phyloP scores from a whole-genome alignment of 768 basidiomycete genomes.

The Agrocybe praecox region DNA sequence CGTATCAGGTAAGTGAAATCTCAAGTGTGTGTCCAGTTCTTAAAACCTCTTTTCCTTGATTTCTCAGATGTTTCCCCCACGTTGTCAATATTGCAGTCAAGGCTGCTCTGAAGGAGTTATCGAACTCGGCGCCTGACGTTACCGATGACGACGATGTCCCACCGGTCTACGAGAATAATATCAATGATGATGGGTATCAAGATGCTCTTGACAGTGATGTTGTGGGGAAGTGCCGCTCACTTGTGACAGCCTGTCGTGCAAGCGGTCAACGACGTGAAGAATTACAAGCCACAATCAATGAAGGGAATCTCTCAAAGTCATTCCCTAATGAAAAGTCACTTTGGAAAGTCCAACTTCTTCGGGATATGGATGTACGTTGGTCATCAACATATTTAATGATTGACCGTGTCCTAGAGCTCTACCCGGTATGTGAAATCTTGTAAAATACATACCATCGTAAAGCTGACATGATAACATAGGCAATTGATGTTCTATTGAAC shows the following conservation, averaged over 20 bases:
- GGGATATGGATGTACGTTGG: conserved; percentile 32
- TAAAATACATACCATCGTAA: no score
- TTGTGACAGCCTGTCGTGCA: conserved; percentile 31
- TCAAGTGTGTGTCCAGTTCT: neutral
- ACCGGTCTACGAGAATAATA: neutral
- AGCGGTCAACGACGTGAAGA: conserved; percentile 32
- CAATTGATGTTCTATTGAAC: conserved; percentile 18
- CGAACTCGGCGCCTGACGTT: conserved; percentile 11
- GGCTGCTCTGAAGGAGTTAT: conserved; percentile 27
- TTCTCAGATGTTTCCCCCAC: conserved; percentile 32
- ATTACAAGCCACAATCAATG: conserved; percentile 22
- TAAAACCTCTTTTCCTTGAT: conserved; percentile 2
- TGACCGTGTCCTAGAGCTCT: conserved; percentile 24
- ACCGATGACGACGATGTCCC: neutral
- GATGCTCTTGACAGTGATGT: conserved; percentile 24
- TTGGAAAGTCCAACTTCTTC: conserved; percentile 19
- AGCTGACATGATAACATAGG: no score
- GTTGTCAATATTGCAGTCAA: conserved; percentile 31
- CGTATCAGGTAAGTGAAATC: conserved; percentile 28
- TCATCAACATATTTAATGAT: conserved; percentile 35
- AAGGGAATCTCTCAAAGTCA: conserved; percentile 22
- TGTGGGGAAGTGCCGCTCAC: conserved; percentile 19
- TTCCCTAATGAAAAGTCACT: conserved; percentile 6
- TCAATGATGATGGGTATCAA: conserved; percentile 11
- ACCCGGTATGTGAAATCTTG: conserved; percentile 21